Conservation (phyloP, 2,329 filamentous ascomycete genomes). For the Phialophora macrospora region DNA sequence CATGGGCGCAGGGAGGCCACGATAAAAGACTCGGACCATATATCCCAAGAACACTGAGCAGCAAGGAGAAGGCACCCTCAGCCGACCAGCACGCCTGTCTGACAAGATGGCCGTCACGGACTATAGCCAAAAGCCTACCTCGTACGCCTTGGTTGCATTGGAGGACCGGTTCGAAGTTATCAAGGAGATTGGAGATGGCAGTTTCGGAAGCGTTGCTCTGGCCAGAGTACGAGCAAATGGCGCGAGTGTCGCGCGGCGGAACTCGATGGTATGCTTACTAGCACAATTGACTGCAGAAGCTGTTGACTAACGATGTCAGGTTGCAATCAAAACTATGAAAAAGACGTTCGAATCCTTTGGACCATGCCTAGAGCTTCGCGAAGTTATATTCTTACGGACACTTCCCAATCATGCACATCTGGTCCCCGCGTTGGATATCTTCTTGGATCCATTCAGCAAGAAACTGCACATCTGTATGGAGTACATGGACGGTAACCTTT, state of each 20-base stretch:
- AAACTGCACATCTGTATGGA: constrained; percentile 99
- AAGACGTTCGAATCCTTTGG: constrained; percentile 94
- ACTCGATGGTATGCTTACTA: constrained; percentile 73
- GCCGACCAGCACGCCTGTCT: not conserved
- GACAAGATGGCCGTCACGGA: constrained; percentile 78
- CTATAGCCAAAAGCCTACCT: constrained; percentile 69
- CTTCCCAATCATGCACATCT: constrained; percentile 87
- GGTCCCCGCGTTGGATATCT: constrained; percentile 97
- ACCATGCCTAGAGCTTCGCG: constrained; percentile 88
- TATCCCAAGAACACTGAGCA: constrained; percentile 5
- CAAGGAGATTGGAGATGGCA: constrained; percentile 98
- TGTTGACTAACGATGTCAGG: constrained; percentile 58
- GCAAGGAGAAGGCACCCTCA: not conserved
- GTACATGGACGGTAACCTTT: constrained; percentile 99
- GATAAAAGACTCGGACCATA: constrained; percentile 6
- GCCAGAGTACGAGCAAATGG: constrained; percentile 90
- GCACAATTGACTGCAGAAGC: not conserved
- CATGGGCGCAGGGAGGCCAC: constrained; percentile 25
- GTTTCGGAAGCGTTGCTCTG: constrained; percentile 93
- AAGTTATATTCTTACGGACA: constrained; percentile 94
- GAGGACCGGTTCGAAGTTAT: constrained; percentile 96
- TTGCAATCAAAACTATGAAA: constrained; percentile 99
- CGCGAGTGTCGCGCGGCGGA: constrained; percentile 82
- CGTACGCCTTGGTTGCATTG: constrained; percentile 65
- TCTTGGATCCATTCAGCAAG: constrained; percentile 92